Evolutionary conservation across 192 early-diverging fungal genomes (phyloP).

Genomic region (Pilaira anomala): DNA sequence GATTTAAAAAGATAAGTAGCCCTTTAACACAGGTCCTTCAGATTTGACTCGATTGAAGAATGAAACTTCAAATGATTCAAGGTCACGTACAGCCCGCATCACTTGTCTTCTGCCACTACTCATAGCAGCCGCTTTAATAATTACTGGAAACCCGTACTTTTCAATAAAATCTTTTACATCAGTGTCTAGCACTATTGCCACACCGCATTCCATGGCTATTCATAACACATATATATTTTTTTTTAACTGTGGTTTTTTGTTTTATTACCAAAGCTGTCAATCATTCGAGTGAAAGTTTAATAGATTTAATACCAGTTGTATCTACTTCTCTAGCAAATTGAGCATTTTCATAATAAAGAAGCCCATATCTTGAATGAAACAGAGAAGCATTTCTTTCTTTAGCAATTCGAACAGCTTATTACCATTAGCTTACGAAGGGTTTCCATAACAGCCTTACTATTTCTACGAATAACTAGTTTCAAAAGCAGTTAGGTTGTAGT

Average conservation of each 20-base stretch:
- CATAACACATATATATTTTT: constrained; percentile 29
- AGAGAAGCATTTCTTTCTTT: constrained; percentile 69
- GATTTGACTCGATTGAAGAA: constrained; percentile 87
- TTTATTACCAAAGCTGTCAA: constrained; percentile 90
- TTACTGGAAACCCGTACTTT: constrained; percentile 83
- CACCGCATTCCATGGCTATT: constrained; percentile 67
- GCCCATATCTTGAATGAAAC: constrained; percentile 95
- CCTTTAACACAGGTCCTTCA: no score
- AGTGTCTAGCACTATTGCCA: constrained; percentile 83
- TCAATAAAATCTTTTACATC: constrained; percentile 72
- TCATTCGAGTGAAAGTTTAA: constrained; percentile 79
- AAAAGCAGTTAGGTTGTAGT: constrained; percentile 23
- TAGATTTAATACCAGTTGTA: constrained; percentile 84
- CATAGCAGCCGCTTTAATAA: constrained; percentile 90
- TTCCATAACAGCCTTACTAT: constrained; percentile 45
- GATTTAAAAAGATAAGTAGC: neutral
- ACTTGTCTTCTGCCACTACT: constrained; percentile 94
- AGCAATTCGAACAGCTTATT: constrained; percentile 74
- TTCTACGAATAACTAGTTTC: constrained; percentile 53
- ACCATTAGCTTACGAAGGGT: constrained; percentile 51
- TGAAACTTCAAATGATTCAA: constrained; percentile 59
- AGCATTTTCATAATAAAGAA: constrained; percentile 90
- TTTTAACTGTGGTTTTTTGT: constrained; percentile 75
- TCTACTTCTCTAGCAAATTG: constrained; percentile 84
- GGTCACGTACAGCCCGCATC: constrained; percentile 88